These are phyloP conservation scores for Thermothielavioides terrestris DNA, from an alignment of 495 filamentous ascomycete species.

Conservation along the genomic window DNA sequence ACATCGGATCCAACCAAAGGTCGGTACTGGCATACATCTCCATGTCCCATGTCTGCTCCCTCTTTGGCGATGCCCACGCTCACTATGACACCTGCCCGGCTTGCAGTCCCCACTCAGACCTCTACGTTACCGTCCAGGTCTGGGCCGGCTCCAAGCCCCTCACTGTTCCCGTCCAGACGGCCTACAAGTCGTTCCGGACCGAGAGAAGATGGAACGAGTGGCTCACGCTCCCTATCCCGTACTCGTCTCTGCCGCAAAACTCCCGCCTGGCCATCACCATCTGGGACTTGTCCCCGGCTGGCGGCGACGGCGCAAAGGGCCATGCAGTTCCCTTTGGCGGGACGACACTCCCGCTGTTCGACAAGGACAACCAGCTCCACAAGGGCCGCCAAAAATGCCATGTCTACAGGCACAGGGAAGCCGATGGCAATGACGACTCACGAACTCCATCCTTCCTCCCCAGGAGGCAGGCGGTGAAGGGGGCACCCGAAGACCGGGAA, in stretches of 20 bases:
- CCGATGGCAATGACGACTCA: constrained; percentile 76
- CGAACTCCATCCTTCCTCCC: constrained; percentile 62
- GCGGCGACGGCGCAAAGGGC: constrained; percentile 51
- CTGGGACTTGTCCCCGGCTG: constrained; percentile 84
- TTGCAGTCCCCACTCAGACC: constrained; percentile 61
- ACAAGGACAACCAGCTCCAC: constrained; percentile 76
- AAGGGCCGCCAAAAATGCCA: constrained; percentile 90
- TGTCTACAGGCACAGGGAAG: constrained; percentile 69
- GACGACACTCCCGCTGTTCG: constrained; percentile 83
- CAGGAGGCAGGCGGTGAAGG: constrained; percentile 39
- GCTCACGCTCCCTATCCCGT: constrained; percentile 76
- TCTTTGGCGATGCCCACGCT: background rate
- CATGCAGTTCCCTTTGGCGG: constrained; percentile 90
- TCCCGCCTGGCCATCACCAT: constrained; percentile 86
- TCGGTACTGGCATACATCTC: background rate
- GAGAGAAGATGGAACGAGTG: constrained; percentile 91
- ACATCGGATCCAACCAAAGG: constrained; percentile 66
- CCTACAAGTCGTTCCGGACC: constrained; percentile 79
- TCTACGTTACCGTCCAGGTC: constrained; percentile 85
- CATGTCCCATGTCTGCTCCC: too few species aligned
- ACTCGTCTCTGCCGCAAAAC: constrained; percentile 67
- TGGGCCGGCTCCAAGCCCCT: constrained; percentile 95
- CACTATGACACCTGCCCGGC: constrained; percentile 37
- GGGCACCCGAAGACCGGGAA: constrained; percentile 47
- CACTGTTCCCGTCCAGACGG: constrained; percentile 82